A percentile compares a stretch with the other conserved stretches of the same genome.
Evolutionary conservation across 805 yeast genomes (phyloP).

Genomic region (Ogataea populi-albae): DNA sequence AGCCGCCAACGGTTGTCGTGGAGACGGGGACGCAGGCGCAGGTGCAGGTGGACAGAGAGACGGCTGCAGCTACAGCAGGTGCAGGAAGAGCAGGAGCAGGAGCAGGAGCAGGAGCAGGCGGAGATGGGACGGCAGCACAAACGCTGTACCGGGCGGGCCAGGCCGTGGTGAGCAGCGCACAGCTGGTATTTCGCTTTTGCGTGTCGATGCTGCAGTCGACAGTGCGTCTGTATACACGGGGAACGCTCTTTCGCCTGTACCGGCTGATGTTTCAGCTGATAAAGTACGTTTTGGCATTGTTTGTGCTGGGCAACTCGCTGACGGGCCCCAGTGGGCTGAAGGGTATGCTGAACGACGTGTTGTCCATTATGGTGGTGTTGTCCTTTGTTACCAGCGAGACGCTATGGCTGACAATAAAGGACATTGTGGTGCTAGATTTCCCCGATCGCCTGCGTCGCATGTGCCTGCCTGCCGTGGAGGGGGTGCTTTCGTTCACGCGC

Average conservation of each 20-base stretch:
- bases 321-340: background rate
- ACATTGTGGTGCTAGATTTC: conserved; percentile 6
- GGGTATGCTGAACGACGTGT: conserved; percentile 1
- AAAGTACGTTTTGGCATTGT: conserved; percentile 7
- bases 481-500: conserved; percentile 1
- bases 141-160: background rate
- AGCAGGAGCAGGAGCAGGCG: background rate
- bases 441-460: conserved; percentile 3
- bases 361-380: conserved; percentile 1
- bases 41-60: background rate
- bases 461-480: conserved; percentile 3
- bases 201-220: conserved; percentile 1
- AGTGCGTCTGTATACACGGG: conserved; percentile 14
- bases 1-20: conserved; percentile 3
- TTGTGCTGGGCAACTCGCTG: conserved; percentile 1
- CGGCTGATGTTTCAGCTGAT: conserved; percentile 5
- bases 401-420: conserved; percentile 5
- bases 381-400: conserved; percentile 3
- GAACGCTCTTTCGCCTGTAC: conserved; percentile 15
- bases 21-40: background rate
- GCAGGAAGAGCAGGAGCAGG: background rate
- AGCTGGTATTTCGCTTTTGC: background rate
- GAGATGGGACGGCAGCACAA: background rate
- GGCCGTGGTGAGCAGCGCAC: background rate
- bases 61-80: background rate